Percentiles rank a stretch among this genome's conserved stretches.
phyloP scores from a whole-genome alignment of 2,329 filamentous ascomycete species.

The Diaporthe sp. region DNA sequence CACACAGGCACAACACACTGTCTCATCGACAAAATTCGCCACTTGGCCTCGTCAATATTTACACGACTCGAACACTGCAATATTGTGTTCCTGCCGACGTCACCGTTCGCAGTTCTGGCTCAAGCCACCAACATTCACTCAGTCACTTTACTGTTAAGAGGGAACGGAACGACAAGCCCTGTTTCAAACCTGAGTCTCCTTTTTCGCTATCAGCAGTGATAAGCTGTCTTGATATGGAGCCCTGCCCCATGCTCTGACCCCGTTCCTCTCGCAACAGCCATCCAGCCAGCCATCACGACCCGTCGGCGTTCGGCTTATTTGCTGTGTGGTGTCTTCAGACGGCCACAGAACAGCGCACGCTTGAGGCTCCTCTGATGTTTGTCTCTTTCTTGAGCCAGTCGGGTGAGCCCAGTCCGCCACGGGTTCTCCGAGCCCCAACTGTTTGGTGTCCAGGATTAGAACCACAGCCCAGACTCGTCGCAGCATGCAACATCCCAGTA shows the following conservation, averaged over 20 bases:
- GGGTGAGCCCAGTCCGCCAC: conserved; percentile 41
- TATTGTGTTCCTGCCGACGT: not conserved
- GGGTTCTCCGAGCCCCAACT: conserved; percentile 40
- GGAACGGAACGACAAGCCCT: not conserved
- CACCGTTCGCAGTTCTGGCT: not conserved
- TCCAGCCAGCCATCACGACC: not conserved
- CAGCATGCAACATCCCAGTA: conserved; percentile 28
- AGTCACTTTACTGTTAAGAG: not conserved
- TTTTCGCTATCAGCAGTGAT: not conserved
- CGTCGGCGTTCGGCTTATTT: conserved; percentile 12
- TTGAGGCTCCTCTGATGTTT: conserved; percentile 19
- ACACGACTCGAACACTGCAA: conserved; percentile 18
- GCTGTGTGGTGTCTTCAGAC: not conserved
- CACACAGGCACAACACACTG: not conserved
- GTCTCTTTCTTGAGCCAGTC: conserved; percentile 40
- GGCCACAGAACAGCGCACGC: not conserved
- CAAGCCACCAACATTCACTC: not conserved
- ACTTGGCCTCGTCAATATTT: not conserved
- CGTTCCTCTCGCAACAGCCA: not conserved
- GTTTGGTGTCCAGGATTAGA: conserved; percentile 21
- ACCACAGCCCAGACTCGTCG: conserved; percentile 14
- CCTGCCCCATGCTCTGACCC: not conserved
- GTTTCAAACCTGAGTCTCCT: conserved; percentile 5
- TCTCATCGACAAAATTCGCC: conserved; percentile 9
- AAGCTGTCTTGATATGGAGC: not conserved